Evolutionary conservation across 768 basidiomycete species (phyloP).

Genomic region (Mrakia gelida): DNA sequence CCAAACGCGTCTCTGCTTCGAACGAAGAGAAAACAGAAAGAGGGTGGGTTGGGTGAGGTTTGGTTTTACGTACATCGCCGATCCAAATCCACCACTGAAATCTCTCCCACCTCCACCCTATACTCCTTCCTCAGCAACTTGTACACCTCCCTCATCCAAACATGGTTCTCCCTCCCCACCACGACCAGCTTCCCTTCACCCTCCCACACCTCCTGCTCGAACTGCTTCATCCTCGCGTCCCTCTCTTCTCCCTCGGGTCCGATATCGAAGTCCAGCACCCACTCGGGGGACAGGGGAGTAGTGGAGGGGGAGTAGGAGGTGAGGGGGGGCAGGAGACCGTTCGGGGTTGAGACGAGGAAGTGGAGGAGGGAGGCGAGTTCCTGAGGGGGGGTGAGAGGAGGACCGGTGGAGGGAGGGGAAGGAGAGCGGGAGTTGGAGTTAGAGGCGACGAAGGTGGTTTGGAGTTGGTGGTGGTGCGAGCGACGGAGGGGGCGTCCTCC

Average conservation of each 20-base stretch:
- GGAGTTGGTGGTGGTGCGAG: neutral
- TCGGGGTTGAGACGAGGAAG: constrained; percentile 15
- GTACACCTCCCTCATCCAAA: constrained; percentile 8
- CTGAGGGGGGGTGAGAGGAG: constrained; percentile 11
- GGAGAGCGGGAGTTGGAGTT: neutral
- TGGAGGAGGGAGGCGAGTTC: constrained; percentile 26
- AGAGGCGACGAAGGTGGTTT: neutral
- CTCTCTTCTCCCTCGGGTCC: constrained; percentile 9
- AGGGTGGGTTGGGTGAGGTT: too few relatives aligned
- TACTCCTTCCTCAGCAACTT: constrained; percentile 3
- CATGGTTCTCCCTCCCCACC: constrained; percentile 3
- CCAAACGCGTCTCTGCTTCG: neutral
- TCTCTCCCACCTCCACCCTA: neutral
- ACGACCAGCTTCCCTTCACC: constrained; percentile 10
- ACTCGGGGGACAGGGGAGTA: constrained; percentile 16
- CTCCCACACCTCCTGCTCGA: constrained; percentile 25
- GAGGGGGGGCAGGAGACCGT: constrained; percentile 22
- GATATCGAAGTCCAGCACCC: constrained; percentile 30
- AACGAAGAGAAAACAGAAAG: too few relatives aligned
- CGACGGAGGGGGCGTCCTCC: neutral
- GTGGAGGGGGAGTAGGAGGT: neutral
- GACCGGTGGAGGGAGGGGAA: neutral
- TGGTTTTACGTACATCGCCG: constrained; percentile 16
- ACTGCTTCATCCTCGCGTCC: neutral
- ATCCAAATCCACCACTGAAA: constrained; percentile 16